A percentile compares a stretch with the other conserved stretches of the same genome.
Evolutionary conservation across 306 rosid genomes (phyloP).

Genomic region (Citrullus colocynthis): DNA sequence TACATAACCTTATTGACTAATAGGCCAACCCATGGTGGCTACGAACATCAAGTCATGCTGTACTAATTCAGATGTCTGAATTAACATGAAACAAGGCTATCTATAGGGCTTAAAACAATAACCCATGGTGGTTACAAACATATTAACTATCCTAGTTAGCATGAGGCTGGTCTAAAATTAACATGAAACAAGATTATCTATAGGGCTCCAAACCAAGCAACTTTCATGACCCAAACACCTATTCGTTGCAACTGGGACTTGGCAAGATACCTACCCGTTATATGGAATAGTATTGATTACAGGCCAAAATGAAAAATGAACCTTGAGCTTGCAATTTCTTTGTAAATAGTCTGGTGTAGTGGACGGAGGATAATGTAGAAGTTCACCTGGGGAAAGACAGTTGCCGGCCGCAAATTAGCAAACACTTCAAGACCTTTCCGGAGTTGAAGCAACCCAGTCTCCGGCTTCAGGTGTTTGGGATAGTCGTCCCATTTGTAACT

Average conservation of each 20-base stretch:
- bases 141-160: not conserved
- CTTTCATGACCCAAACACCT: not conserved
- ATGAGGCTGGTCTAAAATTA: not conserved
- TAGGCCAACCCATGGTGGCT: too few species aligned
- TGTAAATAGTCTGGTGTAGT: not conserved
- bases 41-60: not conserved
- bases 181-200: not conserved
- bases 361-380: not conserved
- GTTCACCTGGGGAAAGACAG: constrained; percentile 60
- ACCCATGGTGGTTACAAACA: too few species aligned
- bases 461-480: constrained; percentile 77
- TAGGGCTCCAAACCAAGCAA: not conserved
- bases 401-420: constrained; percentile 79
- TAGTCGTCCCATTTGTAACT: constrained; percentile 81
- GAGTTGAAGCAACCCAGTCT: constrained; percentile 70
- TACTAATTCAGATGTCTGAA: not conserved
- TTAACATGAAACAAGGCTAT: not conserved
- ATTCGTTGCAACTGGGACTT: not conserved
- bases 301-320: not conserved
- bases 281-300: not conserved
- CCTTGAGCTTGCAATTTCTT: not conserved
- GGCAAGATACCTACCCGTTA: not conserved
- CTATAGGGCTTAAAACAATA: not conserved
- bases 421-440: constrained; percentile 63
- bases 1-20: too few species aligned